These are phyloP conservation scores for Fragilariopsis cylindrus DNA, from an alignment of 108 stramenopile genomes.

Conservation along the genomic window DNA sequence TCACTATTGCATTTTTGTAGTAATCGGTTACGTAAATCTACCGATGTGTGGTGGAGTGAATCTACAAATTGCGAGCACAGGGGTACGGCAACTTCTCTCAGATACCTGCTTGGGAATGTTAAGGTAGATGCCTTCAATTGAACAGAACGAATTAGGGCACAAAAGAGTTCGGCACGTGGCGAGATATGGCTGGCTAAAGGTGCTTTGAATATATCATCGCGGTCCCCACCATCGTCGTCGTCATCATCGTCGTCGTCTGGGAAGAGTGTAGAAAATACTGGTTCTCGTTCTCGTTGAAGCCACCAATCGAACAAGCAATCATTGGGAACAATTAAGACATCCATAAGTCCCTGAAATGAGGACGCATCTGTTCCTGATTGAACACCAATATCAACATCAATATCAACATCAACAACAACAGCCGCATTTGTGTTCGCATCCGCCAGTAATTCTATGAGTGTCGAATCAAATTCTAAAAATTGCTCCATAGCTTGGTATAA, in stretches of 20 bases:
- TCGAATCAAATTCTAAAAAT: conserved; percentile 66
- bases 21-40: conserved; percentile 44
- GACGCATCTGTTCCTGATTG: neutral
- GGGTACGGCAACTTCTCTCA: conserved; percentile 63
- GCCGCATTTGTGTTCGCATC: conserved; percentile 18
- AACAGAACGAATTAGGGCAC: conserved; percentile 62
- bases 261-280: conserved; percentile 59
- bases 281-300: conserved; percentile 66
- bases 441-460: conserved; percentile 11
- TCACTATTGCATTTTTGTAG: conserved; percentile 2
- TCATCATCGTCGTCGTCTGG: conserved; percentile 24
- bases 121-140: conserved; percentile 59
- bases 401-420: neutral
- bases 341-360: conserved; percentile 43
- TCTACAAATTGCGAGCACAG: conserved; percentile 69
- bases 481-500: conserved; percentile 70
- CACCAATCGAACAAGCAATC: conserved; percentile 69
- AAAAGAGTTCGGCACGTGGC: conserved; percentile 70
- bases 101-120: conserved; percentile 45
- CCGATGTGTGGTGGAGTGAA: conserved; percentile 63
- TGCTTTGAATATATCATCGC: conserved; percentile 2
- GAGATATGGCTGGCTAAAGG: conserved; percentile 35
- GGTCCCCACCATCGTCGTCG: neutral
- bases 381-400: conserved; percentile 13
- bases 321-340: conserved; percentile 52